Percentiles rank a stretch among this genome's conserved stretches.
Conservation (phyloP, 306 rosid species). For the Mimosa bimucronata region DNA sequence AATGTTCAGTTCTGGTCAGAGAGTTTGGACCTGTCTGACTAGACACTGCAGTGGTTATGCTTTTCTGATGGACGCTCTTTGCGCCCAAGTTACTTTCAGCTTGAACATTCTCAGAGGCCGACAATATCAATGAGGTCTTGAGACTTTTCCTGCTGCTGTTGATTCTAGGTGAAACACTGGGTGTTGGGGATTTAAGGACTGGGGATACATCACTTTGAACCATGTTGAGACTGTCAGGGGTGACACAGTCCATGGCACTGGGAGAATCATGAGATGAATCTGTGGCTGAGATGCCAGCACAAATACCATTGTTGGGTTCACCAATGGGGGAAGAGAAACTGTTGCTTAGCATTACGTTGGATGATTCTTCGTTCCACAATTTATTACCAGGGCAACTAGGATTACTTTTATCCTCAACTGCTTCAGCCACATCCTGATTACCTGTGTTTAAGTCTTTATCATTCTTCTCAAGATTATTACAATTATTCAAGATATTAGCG, state of each 20-base stretch:
- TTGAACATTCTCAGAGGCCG: conserved; percentile 71
- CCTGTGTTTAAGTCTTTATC: conserved; percentile 36
- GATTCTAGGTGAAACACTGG: conserved; percentile 86
- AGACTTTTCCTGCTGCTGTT: conserved; percentile 87
- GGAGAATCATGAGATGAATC: conserved; percentile 52
- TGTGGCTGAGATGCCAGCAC: conserved; percentile 43
- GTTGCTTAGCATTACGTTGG: conserved; percentile 36
- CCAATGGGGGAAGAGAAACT: conserved; percentile 43
- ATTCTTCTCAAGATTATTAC: conserved; percentile 42
- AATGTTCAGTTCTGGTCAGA: conserved; percentile 62
- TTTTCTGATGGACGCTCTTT: conserved; percentile 38
- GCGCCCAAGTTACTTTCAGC: conserved; percentile 45
- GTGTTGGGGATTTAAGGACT: conserved; percentile 76
- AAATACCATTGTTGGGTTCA: conserved; percentile 45
- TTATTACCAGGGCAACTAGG: conserved; percentile 46
- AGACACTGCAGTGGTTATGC: conserved; percentile 49
- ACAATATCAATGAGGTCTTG: conserved; percentile 71
- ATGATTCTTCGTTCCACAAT: conserved; percentile 50
- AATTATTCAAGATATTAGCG: conserved; percentile 25
- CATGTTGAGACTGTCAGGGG: conserved; percentile 60
- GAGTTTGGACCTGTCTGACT: conserved; percentile 52
- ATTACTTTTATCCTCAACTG: conserved; percentile 34
- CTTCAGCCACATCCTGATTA: conserved; percentile 43
- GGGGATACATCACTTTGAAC: conserved; percentile 61
- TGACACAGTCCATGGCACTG: conserved; percentile 50